Base-by-base conservation (phyloP, 768 basidiomycete genomes). In the Boletus subparvulus region DNA sequence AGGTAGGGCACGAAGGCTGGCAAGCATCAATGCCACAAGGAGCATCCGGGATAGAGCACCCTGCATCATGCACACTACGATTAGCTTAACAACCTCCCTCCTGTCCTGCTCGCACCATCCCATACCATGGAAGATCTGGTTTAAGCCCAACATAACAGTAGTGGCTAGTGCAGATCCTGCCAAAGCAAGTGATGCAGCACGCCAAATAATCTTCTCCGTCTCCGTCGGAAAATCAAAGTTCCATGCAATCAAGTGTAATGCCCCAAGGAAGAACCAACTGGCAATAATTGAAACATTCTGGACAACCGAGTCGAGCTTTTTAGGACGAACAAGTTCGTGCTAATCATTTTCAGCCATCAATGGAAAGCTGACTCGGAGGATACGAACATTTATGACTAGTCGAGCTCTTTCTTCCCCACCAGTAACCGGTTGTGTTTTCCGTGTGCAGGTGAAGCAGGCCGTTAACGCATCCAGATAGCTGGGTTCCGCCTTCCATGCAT, bases 1-100 rank as follows among this genome's bases (percentile, higher is more conserved):
- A 24, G 53, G 54, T 14, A 49, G 12, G 1, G 21, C 9, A 19
- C 54, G 42, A 28, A 58, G 21, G 28, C 53, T 58, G 6, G 32
- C 35, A 19, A 56, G 36, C 47, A 45, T 56, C 47, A 58, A 36
- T 21, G 6, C 54, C 10, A 49, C 26, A 6, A 58, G 53, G 17
- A 44, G 6, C 17, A 24, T 2, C 28, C 56, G 53, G 37, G 44
- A 41, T 6, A 42, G 8, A 30, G 9, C 28, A 30, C 28, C 28
- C 28, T 7, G 9, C 28, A 30, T 21, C 21, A 21, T 21, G 21
- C 21, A 21, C 21, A 21, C 21, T 2, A 21, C 21, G 21, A 21
- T 21, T 21, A 21, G 21, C 21, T 21, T 21, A 21, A 21, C 21
- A 21, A 21, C 21, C 21, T 21, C 21, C 21, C 21, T 21, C 21